These are phyloP conservation scores for Penicillium bovifimosum DNA, from an alignment of 495 filamentous ascomycete genomes.

Conservation along the genomic window DNA sequence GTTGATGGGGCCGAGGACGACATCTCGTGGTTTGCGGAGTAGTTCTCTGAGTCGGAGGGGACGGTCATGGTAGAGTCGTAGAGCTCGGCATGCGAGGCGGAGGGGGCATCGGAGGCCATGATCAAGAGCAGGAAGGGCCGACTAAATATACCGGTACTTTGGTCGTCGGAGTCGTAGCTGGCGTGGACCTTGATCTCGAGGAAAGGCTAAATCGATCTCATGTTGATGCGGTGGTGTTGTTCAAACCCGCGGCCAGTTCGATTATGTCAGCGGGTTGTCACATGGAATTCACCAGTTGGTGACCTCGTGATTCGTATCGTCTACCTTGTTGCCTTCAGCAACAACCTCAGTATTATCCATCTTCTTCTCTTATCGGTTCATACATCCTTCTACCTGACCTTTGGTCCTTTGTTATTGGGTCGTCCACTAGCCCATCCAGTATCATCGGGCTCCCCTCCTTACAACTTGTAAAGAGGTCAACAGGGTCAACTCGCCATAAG, in stretches of 20 bases:
- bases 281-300: not conserved
- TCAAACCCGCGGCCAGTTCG: not conserved
- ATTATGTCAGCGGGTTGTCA: conserved; percentile 2
- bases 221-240: not conserved
- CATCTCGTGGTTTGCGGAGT: conserved; percentile 62
- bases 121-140: not conserved
- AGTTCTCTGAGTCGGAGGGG: conserved; percentile 85
- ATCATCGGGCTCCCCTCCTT: no score
- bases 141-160: not conserved
- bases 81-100: conserved; percentile 51
- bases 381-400: no score
- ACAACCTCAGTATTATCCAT: no score
- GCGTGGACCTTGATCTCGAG: not conserved
- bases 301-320: no score
- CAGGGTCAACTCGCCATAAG: no score
- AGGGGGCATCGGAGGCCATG: conserved; percentile 44
- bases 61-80: conserved; percentile 80
- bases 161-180: not conserved
- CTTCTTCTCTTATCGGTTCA: no score
- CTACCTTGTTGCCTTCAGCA: no score
- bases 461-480: no score
- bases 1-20: conserved; percentile 58
- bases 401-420: no score
- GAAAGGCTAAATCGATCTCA: not conserved
- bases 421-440: no score